A percentile compares a stretch with the other conserved stretches of the same genome.
Conservation (phyloP, 371 early-diverging fungal species). For the Syncephalis plumigaleata region DNA sequence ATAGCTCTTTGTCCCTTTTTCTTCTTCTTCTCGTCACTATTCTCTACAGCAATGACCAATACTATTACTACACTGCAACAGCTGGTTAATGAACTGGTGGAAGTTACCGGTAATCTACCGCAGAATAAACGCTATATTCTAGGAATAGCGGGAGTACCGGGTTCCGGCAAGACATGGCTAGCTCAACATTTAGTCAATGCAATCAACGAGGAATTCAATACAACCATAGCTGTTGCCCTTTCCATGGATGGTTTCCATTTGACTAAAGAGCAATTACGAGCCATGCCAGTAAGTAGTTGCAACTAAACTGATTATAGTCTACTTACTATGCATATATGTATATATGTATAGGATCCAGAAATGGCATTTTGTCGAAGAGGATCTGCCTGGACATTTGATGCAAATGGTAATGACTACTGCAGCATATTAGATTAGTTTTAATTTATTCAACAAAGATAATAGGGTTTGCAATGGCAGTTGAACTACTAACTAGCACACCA, state of each 20-base stretch:
- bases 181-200: neutral
- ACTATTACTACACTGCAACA: too few relatives aligned
- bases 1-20: too few relatives aligned
- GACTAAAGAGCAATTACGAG: neutral
- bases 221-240: neutral
- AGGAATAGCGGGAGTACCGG: neutral
- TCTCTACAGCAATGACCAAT: too few relatives aligned
- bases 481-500: neutral
- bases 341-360: neutral
- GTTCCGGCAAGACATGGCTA: neutral
- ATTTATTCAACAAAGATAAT: neutral
- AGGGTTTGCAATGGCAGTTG: neutral
- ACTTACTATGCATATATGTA: neutral
- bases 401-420: neutral
- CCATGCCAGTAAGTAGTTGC: neutral
- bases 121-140: too few relatives aligned
- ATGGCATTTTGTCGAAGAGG: neutral
- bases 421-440: neutral
- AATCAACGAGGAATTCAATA: neutral
- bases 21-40: too few relatives aligned
- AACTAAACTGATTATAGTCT: neutral
- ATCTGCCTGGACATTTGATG: neutral
- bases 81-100: too few relatives aligned
- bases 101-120: too few relatives aligned
- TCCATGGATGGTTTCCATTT: conserved; percentile 1